Evolutionary conservation across 2,329 filamentous ascomycete species (phyloP).

Genomic region (Dactylonectria macrodidyma): DNA sequence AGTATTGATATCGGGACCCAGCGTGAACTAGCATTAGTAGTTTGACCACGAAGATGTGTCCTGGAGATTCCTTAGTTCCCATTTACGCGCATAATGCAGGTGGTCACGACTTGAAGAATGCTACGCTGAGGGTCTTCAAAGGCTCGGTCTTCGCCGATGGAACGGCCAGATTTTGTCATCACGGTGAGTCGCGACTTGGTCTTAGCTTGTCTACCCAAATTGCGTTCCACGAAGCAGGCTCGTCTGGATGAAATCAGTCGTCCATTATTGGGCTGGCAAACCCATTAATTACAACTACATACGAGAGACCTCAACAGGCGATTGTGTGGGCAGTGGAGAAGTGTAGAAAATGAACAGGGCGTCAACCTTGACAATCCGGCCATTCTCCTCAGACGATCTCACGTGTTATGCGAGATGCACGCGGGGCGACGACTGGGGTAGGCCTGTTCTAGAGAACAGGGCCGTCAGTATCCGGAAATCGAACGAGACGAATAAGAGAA

Average conservation of each 20-base stretch:
- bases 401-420: slow-evolving; percentile 29
- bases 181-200: neutral
- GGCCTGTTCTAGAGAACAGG: slow-evolving; percentile 8
- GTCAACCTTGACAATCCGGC: slow-evolving; percentile 8
- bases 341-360: neutral
- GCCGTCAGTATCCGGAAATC: slow-evolving; percentile 2
- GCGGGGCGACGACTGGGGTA: slow-evolving; percentile 19
- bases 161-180: neutral
- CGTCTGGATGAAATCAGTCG: neutral
- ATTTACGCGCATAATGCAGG: neutral
- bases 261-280: neutral
- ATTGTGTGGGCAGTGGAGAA: slow-evolving; percentile 14
- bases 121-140: neutral
- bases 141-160: neutral
- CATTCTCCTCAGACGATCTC: slow-evolving; percentile 22
- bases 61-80: too few species aligned
- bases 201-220: too few species aligned
- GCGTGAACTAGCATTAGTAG: neutral
- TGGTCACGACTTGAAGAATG: neutral
- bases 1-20: neutral
- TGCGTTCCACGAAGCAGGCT: too few species aligned
- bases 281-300: neutral
- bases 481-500: neutral
- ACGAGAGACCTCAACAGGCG: neutral
- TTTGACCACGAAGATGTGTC: neutral